phyloP scores from a whole-genome alignment of 2,329 filamentous ascomycete genomes.

The Metarhizium humberi region DNA sequence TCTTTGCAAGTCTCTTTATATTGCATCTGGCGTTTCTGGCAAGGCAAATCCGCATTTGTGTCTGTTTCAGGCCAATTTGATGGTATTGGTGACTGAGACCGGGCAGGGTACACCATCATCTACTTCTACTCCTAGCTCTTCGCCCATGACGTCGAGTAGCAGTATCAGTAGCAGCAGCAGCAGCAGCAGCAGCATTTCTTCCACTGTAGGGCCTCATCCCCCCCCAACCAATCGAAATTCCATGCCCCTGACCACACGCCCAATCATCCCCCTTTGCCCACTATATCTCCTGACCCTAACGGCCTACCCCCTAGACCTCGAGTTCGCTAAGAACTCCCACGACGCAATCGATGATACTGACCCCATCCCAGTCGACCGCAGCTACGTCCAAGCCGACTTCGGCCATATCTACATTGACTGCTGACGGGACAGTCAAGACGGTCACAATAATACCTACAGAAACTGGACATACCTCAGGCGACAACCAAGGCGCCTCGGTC shows the following conservation, averaged over 20 bases:
- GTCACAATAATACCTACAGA: slow-evolving; percentile 42
- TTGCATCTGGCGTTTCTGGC: slow-evolving; percentile 9
- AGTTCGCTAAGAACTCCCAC: neutral
- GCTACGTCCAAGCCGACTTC: slow-evolving; percentile 7
- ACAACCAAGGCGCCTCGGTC: slow-evolving; percentile 6
- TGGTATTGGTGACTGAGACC: slow-evolving; percentile 24
- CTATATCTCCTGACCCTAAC: neutral
- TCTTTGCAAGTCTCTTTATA: neutral
- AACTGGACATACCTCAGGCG: slow-evolving; percentile 11
- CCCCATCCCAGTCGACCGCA: neutral
- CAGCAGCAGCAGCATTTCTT: slow-evolving; percentile 18
- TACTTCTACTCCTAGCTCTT: slow-evolving; percentile 11
- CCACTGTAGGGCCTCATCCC: slow-evolving; percentile 27
- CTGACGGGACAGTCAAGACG: slow-evolving; percentile 42
- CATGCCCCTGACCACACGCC: neutral
- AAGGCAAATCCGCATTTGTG: slow-evolving; percentile 9
- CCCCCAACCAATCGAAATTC: neutral
- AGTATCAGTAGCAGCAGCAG: slow-evolving; percentile 5
- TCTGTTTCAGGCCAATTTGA: slow-evolving; percentile 16
- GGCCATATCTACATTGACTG: slow-evolving; percentile 43
- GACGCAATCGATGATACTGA: neutral
- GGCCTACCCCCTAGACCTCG: neutral
- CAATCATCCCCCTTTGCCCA: neutral
- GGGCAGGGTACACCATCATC: slow-evolving; percentile 23
- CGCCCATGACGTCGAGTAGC: slow-evolving; percentile 14